Conservation (phyloP, 331 rosid species). For the Malus hybrid region DNA sequence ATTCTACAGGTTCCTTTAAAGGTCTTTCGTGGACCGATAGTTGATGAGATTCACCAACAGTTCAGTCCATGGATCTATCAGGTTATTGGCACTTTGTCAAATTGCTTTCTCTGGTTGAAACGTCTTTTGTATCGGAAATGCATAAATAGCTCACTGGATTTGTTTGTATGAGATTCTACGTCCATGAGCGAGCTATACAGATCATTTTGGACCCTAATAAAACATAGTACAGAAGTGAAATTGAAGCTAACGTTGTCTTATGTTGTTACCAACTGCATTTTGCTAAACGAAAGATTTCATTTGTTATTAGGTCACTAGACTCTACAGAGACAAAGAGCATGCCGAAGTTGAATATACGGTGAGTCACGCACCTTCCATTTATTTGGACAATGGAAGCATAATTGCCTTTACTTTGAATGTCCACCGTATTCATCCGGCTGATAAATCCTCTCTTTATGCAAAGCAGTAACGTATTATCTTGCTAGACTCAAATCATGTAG, state of each 20-base stretch:
- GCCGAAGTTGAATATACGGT: slow-evolving; percentile 91
- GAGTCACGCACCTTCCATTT: slow-evolving; percentile 19
- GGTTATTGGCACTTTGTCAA: slow-evolving; percentile 28
- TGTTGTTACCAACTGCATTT: not conserved
- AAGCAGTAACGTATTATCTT: not conserved
- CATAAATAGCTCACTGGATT: not conserved
- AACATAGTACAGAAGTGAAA: not conserved
- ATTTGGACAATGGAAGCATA: not conserved
- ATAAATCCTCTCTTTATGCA: not conserved
- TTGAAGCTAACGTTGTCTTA: not conserved
- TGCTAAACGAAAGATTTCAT: not conserved
- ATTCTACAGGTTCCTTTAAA: slow-evolving; percentile 42
- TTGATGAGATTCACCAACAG: slow-evolving; percentile 65
- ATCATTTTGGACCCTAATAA: not conserved
- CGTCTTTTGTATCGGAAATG: not conserved
- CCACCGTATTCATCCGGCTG: not conserved
- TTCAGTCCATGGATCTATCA: slow-evolving; percentile 79
- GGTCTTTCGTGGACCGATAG: slow-evolving; percentile 55
- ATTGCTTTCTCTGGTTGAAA: not conserved
- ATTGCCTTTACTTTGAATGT: not conserved
- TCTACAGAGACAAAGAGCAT: slow-evolving; percentile 76
- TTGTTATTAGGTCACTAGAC: slow-evolving; percentile 57
- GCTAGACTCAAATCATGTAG: not conserved
- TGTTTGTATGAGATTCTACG: not conserved
- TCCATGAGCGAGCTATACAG: not conserved